Evolutionary conservation across 495 filamentous ascomycete species (phyloP).

Genomic region (Penicillium atrosanguineum): DNA sequence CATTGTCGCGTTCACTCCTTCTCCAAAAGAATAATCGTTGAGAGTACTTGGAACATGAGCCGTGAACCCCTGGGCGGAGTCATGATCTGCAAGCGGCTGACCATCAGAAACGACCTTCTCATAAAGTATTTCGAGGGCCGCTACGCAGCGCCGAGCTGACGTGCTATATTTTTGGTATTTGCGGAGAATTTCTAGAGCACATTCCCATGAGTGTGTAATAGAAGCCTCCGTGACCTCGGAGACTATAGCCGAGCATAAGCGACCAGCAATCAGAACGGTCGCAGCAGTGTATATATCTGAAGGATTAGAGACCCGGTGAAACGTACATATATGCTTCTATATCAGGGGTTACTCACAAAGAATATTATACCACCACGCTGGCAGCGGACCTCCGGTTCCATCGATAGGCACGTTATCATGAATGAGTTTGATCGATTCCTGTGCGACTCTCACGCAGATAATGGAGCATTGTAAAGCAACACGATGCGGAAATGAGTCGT

Average conservation of each 20-base stretch:
- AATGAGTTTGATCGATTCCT: constrained; percentile 36
- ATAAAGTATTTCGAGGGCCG: constrained; percentile 39
- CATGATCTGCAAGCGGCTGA: background rate
- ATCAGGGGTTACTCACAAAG: constrained; percentile 24
- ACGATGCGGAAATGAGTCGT: constrained; percentile 36
- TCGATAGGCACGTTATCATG: constrained; percentile 32
- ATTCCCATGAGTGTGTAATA: constrained; percentile 31
- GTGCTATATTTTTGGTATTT: constrained; percentile 37
- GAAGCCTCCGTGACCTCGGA: constrained; percentile 26
- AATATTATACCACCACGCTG: constrained; percentile 44
- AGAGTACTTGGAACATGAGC: constrained; percentile 3
- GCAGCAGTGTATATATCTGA: constrained; percentile 39
- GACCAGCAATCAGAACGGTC: constrained; percentile 37
- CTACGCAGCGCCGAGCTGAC: constrained; percentile 36
- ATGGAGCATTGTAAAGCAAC: constrained; percentile 38
- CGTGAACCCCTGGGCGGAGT: background rate
- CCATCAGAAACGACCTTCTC: constrained; percentile 32
- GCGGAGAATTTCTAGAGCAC: constrained; percentile 32
- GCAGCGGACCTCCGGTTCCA: constrained; percentile 33
- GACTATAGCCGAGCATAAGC: constrained; percentile 30
- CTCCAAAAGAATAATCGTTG: constrained; percentile 30
- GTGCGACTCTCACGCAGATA: constrained; percentile 37
- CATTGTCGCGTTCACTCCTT: constrained; percentile 28
- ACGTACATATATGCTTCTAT: background rate
- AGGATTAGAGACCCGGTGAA: background rate